These are phyloP conservation scores for Fomitopsis pinicola DNA, from an alignment of 1,284 basidiomycete genomes.

Conservation along the genomic window DNA sequence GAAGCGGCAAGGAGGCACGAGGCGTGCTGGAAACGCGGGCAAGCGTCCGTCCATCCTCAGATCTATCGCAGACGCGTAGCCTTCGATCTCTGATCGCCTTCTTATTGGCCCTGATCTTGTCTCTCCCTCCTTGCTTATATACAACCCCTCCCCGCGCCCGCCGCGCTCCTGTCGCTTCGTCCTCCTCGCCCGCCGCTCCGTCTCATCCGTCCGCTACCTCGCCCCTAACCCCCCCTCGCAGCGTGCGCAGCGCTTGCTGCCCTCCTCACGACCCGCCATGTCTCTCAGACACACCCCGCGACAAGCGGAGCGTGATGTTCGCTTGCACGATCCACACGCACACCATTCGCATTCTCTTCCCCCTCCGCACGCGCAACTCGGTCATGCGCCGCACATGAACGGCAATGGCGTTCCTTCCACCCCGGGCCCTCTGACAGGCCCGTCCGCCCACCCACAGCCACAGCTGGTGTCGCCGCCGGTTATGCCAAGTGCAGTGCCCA, in stretches of 20 bases:
- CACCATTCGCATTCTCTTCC: constrained; percentile 42
- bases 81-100: constrained; percentile 33
- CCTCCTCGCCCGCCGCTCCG: constrained; percentile 35
- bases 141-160: constrained; percentile 20
- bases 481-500: constrained; percentile 36
- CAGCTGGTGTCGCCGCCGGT: constrained; percentile 46
- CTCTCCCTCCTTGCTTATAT: constrained; percentile 32
- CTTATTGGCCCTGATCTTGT: constrained; percentile 35
- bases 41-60: constrained; percentile 21
- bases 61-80: constrained; percentile 17
- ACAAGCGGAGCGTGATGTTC: constrained; percentile 56
- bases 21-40: constrained; percentile 5
- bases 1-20: constrained; percentile 7
- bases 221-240: constrained; percentile 23
- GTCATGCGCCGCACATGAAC: constrained; percentile 47
- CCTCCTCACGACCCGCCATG: constrained; percentile 38
- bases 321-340: constrained; percentile 53
- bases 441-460: constrained; percentile 26
- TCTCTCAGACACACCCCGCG: constrained; percentile 60
- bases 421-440: constrained; percentile 37
- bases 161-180: constrained; percentile 31
- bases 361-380: constrained; percentile 27
- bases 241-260: constrained; percentile 17
- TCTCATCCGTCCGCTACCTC: constrained; percentile 28
- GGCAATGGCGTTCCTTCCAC: constrained; percentile 42